A percentile compares a stretch with the other conserved stretches of the same genome.
Evolutionary conservation across 1,139 yeast species (phyloP).

Genomic region (Saccharomyces hybrid): DNA sequence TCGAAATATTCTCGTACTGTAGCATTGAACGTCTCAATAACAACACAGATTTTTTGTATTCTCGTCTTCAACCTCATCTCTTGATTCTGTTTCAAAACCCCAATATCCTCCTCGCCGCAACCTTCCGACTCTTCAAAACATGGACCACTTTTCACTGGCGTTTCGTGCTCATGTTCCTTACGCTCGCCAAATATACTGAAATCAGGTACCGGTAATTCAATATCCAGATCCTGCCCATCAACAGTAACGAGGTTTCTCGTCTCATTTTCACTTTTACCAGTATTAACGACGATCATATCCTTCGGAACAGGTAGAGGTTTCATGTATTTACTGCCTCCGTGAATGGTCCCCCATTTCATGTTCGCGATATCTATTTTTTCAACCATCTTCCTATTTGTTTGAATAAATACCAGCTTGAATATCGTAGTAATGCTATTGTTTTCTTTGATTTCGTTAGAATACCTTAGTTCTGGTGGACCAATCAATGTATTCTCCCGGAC

Average conservation of each 20-base stretch:
- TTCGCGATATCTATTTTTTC: conserved; percentile 7
- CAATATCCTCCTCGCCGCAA: background rate
- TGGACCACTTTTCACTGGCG: background rate
- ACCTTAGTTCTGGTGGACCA: conserved; percentile 5
- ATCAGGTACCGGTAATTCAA: background rate
- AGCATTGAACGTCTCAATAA: conserved; percentile 16
- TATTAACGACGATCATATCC: background rate
- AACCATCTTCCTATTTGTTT: background rate
- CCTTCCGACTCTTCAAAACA: background rate
- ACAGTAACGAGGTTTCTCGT: background rate
- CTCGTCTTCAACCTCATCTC: conserved; percentile 15
- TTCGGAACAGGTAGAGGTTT: conserved; percentile 1
- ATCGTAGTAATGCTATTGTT: background rate
- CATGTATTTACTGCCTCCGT: background rate
- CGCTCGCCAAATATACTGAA: background rate
- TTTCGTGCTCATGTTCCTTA: background rate
- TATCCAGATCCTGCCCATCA: background rate
- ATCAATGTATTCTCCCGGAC: background rate
- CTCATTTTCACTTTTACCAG: background rate
- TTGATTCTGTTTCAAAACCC: background rate
- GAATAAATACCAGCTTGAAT: conserved; percentile 3
- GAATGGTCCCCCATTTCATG: conserved; percentile 7
- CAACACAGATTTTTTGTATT: conserved; percentile 12
- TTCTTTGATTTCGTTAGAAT: conserved; percentile 1
- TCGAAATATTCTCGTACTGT: conserved; percentile 22